These are phyloP conservation scores for Megacollybia marginata DNA, from an alignment of 768 basidiomycete species.

Conservation along the genomic window DNA sequence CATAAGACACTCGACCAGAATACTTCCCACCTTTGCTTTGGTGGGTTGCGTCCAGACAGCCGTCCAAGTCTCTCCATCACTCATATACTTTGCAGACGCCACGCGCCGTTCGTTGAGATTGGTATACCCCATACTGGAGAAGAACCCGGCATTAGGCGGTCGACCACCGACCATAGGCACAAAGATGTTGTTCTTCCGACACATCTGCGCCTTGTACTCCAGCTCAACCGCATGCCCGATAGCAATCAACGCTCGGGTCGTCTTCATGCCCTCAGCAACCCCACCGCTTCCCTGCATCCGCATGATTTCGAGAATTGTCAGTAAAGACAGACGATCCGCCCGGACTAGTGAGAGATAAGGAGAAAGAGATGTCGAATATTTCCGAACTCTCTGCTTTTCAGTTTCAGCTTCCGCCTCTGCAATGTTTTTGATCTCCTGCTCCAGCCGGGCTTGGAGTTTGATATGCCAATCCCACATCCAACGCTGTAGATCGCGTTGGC, in stretches of 20 bases:
- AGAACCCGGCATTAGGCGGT: slow-evolving; percentile 33
- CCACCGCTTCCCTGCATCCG: slow-evolving; percentile 71
- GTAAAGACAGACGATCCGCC: slow-evolving; percentile 73
- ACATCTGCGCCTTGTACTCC: slow-evolving; percentile 84
- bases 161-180: slow-evolving; percentile 26
- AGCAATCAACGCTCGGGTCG: slow-evolving; percentile 68
- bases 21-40: slow-evolving; percentile 72
- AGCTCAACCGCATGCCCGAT: slow-evolving; percentile 84
- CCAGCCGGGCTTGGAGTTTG: slow-evolving; percentile 44
- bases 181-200: slow-evolving; percentile 53
- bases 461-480: slow-evolving; percentile 90
- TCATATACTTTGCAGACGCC: slow-evolving; percentile 55
- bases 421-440: slow-evolving; percentile 43
- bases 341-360: slow-evolving; percentile 75
- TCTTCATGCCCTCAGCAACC: slow-evolving; percentile 83
- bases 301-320: slow-evolving; percentile 88
- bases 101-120: slow-evolving; percentile 59
- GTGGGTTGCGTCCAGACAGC: slow-evolving; percentile 76
- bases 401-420: neutral
- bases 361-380: slow-evolving; percentile 23
- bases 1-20: slow-evolving; percentile 79
- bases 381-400: slow-evolving; percentile 1
- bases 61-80: slow-evolving; percentile 67
- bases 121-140: slow-evolving; percentile 52
- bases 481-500: slow-evolving; percentile 44